phyloP scores from a whole-genome alignment of 495 filamentous ascomycete genomes.

The Pyrenula massariospora region DNA sequence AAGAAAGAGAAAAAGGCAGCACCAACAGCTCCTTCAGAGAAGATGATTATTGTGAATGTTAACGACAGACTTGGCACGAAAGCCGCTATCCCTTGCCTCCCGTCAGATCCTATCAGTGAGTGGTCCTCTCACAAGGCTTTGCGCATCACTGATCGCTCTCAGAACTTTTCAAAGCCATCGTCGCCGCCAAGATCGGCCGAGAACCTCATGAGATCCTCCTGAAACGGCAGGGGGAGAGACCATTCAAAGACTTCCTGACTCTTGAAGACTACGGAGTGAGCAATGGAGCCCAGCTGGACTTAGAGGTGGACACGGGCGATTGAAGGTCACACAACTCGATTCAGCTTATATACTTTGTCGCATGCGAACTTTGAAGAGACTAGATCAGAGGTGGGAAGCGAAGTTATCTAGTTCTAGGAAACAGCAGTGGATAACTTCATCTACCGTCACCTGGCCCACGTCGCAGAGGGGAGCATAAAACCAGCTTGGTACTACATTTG shows the following conservation, averaged over 20 bases:
- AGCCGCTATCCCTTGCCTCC: slow-evolving; percentile 75
- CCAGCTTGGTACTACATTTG: too few species aligned
- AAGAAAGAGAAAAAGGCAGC: slow-evolving; percentile 25
- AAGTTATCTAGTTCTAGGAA: slow-evolving; percentile 31
- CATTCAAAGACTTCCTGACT: slow-evolving; percentile 81
- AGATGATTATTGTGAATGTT: slow-evolving; percentile 85
- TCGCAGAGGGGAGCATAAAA: too few species aligned
- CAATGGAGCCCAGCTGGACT: slow-evolving; percentile 79
- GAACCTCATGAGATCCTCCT: slow-evolving; percentile 83
- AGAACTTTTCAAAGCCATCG: slow-evolving; percentile 78
- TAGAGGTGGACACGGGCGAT: slow-evolving; percentile 74
- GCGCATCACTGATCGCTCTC: neutral
- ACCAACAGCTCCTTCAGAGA: slow-evolving; percentile 36
- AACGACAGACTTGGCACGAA: slow-evolving; percentile 90
- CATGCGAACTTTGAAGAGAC: too few species aligned
- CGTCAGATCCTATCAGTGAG: slow-evolving; percentile 61
- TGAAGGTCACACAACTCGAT: too few species aligned
- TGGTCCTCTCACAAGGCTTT: slow-evolving; percentile 2
- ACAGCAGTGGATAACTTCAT: too few species aligned
- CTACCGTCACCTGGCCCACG: too few species aligned
- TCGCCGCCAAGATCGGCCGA: slow-evolving; percentile 75
- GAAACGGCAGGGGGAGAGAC: slow-evolving; percentile 81
- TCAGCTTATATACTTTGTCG: too few species aligned
- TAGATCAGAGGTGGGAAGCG: slow-evolving; percentile 38
- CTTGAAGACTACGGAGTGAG: slow-evolving; percentile 82